These are phyloP conservation scores for Fusarium pilosicola DNA, from an alignment of 2,329 filamentous ascomycete species.

Conservation along the genomic window DNA sequence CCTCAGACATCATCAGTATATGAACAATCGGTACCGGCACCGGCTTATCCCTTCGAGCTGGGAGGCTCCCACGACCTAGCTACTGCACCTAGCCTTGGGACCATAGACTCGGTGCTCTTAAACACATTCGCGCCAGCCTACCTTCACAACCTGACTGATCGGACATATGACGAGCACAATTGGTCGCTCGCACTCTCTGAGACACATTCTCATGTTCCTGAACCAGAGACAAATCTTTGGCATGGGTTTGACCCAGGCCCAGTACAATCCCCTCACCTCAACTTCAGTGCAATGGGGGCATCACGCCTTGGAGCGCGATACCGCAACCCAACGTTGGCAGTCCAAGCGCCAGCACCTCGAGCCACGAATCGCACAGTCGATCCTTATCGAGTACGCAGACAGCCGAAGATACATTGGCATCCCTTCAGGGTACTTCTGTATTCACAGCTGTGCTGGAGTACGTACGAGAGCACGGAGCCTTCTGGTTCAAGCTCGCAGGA, in stretches of 20 bases:
- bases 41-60: accelerated
- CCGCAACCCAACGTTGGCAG: not conserved
- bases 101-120: accelerated
- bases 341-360: accelerated
- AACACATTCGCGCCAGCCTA: not conserved
- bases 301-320: accelerated
- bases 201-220: accelerated
- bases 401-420: accelerated
- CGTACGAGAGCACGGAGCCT: not conserved
- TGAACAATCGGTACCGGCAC: too few species aligned
- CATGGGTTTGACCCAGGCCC: not conserved
- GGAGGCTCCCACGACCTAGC: not conserved
- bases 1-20: not conserved
- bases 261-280: not conserved
- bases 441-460: not conserved
- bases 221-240: accelerated
- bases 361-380: accelerated
- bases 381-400: accelerated
- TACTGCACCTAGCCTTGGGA: accelerated
- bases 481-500: conserved; percentile 1
- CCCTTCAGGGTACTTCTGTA: not conserved
- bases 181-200: accelerated
- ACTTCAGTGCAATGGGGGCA: too few species aligned
- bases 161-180: not conserved
- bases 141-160: not conserved